A percentile compares a stretch with the other conserved stretches of the same genome.
Conservation (phyloP, 2,329 filamentous ascomycete species). For the Ceratocystis ficicola region DNA sequence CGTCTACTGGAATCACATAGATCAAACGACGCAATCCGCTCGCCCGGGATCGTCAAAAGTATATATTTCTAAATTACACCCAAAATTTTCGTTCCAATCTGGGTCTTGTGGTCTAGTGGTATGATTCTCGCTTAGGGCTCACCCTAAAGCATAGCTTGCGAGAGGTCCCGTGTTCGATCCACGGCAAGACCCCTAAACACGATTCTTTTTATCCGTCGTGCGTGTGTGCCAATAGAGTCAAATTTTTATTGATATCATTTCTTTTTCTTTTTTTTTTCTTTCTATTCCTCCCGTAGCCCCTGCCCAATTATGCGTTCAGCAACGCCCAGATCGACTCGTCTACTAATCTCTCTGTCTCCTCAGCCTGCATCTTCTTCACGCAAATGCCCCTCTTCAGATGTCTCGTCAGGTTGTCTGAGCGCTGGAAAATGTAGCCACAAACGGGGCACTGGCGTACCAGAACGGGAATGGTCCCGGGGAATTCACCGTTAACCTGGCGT, state of each 20-base stretch:
- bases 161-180: slow-evolving; percentile 26
- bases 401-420: background rate
- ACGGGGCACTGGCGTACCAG: background rate
- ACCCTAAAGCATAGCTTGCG: slow-evolving; percentile 28
- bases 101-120: slow-evolving; percentile 53
- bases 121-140: slow-evolving; percentile 58
- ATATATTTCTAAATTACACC: background rate
- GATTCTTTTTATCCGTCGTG: background rate
- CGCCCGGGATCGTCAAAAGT: no score
- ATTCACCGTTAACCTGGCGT: background rate
- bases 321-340: background rate
- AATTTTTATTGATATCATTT: background rate
- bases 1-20: no score
- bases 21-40: no score
- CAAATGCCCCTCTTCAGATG: background rate
- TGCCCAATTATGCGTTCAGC: background rate
- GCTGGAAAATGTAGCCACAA: background rate
- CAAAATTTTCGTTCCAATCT: no score
- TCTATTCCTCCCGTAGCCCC: background rate
- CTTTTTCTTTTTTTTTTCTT: background rate
- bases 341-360: background rate
- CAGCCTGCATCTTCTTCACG: background rate
- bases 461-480: background rate
- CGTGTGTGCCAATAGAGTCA: background rate
- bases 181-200: slow-evolving; percentile 22